Evolutionary conservation across 345 rosid genomes (phyloP), one percentile per base, ranked within the genome.

Genomic region (Ceriops tagal): DNA sequence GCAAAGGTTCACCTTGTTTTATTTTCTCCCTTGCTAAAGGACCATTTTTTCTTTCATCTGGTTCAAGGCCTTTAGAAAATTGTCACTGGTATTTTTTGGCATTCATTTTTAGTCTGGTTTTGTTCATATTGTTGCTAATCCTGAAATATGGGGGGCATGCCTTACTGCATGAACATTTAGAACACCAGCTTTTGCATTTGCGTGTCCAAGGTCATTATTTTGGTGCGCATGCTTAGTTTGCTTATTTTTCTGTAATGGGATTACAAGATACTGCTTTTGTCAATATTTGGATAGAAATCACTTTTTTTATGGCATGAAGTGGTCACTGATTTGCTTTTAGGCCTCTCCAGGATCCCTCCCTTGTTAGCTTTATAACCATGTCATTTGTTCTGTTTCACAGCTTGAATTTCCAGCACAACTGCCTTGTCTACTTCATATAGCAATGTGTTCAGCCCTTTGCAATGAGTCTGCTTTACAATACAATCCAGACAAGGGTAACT

Each of bases 391-490:
- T 31, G 75, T 78, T 80, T 78, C 62, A 78, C 92, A 95, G 99
- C 87, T 92, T 70, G 98, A 92, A 62, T 68, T 84, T 65, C 99
- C 99, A 63, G 97, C 99, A 66, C 89, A 92, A 80, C 73, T 87
- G 81, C 96, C 97, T 56, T 88, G 97, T 86, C 93, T 95, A 85
- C 96, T 90, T 71, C 92, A 90, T 71, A 75, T 87, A 69, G 97
- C 99, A 35, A 92, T 87, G 93, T 89, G 99, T 80, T 95, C 98
- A 73, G 88, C 99, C 58, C 87, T 95, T 64, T 95, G 99, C 85
- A 95, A 95, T 58, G 99, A 90, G 75, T 95, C 99, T 72, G 75
- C 87, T 65, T 80, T 95, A 76, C 99, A 92, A 78, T 95, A 95
- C 79, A 95, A 95, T 83, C 98, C 96, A 61, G 99, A 95, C 72